These are phyloP conservation scores for Harrya chromipes DNA, from an alignment of 768 basidiomycete genomes.

Conservation along the genomic window DNA sequence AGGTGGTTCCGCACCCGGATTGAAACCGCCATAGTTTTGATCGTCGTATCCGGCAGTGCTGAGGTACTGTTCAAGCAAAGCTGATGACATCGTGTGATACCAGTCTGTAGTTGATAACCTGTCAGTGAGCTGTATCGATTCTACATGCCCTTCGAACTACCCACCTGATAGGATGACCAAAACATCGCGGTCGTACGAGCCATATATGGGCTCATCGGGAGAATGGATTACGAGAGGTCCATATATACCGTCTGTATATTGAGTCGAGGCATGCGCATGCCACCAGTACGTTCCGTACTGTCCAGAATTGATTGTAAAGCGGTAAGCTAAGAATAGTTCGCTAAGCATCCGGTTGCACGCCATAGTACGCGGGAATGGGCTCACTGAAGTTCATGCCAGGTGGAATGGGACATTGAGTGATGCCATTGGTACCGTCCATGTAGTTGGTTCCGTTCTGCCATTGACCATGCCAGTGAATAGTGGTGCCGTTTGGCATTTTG, in stretches of 20 bases:
- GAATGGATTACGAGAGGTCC: slow-evolving; percentile 48
- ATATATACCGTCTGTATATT: slow-evolving; percentile 49
- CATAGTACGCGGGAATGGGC: not conserved
- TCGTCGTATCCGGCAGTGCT: slow-evolving; percentile 23
- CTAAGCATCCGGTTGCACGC: not conserved
- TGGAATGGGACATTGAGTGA: slow-evolving; percentile 55
- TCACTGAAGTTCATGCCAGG: slow-evolving; percentile 41
- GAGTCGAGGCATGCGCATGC: slow-evolving; percentile 39
- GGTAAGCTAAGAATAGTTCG: slow-evolving; percentile 23
- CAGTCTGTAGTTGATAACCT: slow-evolving; percentile 23
- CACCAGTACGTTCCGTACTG: slow-evolving; percentile 50
- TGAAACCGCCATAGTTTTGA: slow-evolving; percentile 29
- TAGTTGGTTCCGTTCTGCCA: slow-evolving; percentile 45
- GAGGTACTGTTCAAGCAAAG: slow-evolving; percentile 31
- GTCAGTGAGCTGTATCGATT: not conserved
- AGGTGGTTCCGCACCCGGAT: slow-evolving; percentile 35
- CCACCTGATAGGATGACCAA: slow-evolving; percentile 36
- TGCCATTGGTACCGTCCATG: slow-evolving; percentile 45
- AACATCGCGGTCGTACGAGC: slow-evolving; percentile 39
- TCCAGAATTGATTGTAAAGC: slow-evolving; percentile 39
- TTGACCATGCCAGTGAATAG: slow-evolving; percentile 36
- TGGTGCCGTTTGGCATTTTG: slow-evolving; percentile 30
- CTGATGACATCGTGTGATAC: slow-evolving; percentile 32
- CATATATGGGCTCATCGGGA: slow-evolving; percentile 30
- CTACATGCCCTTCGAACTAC: slow-evolving; percentile 9